These are phyloP conservation scores for Ogataea paradorogensis DNA, from an alignment of 805 yeast genomes.

Conservation along the genomic window DNA sequence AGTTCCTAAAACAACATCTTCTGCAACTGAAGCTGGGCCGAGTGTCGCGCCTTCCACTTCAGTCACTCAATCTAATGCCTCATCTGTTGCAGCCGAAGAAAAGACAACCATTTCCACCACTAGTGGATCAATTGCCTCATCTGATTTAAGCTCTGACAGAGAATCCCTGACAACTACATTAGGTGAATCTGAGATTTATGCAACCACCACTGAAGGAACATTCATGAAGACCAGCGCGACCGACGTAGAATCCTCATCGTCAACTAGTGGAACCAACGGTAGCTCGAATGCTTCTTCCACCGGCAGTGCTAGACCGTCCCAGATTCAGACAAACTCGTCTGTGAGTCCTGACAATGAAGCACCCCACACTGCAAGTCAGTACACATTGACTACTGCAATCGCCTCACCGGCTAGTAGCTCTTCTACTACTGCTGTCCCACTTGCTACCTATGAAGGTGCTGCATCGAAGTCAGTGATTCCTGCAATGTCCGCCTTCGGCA, in stretches of 20 bases:
- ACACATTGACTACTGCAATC: neutral
- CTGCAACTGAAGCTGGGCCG: neutral
- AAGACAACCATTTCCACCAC: too few relatives aligned
- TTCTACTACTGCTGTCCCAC: neutral
- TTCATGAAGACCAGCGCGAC: neutral
- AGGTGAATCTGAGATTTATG: neutral
- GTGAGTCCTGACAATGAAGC: constrained; percentile 2
- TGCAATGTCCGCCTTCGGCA: constrained; percentile 1
- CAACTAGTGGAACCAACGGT: neutral
- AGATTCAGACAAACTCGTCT: constrained; percentile 4
- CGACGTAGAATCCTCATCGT: neutral
- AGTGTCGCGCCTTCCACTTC: neutral
- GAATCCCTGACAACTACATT: neutral
- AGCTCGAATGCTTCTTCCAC: neutral
- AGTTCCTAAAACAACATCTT: neutral
- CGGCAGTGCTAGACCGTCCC: constrained; percentile 2
- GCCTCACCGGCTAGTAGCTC: neutral
- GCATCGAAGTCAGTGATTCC: neutral
- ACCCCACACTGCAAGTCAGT: neutral
- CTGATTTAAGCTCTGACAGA: neutral
- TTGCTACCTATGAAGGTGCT: constrained; percentile 1
- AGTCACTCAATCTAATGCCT: neutral
- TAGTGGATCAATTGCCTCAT: neutral
- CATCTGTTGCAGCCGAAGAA: neutral
- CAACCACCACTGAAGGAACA: neutral